phyloP scores from a whole-genome alignment of 2,329 filamentous ascomycete genomes.

The Claviceps sp. region DNA sequence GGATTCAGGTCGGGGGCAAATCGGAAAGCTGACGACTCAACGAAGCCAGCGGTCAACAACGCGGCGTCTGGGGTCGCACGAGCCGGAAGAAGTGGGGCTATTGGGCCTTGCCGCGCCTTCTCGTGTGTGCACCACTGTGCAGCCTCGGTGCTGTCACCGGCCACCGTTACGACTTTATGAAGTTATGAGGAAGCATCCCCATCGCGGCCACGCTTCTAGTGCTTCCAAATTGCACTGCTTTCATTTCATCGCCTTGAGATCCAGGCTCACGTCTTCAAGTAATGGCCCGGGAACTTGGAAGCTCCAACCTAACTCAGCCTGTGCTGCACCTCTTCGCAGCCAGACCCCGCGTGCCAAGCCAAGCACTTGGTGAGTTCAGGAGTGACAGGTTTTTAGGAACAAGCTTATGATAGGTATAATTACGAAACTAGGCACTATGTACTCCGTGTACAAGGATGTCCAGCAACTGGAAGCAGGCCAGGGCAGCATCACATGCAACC shows the following conservation, averaged over 20 bases:
- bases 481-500: no score
- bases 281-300: neutral
- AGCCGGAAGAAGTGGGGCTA: no score
- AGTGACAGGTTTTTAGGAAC: neutral
- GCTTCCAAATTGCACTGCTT: neutral
- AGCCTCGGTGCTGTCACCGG: no score
- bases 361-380: neutral
- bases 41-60: conserved; percentile 4
- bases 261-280: neutral
- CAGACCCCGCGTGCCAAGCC: neutral
- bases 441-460: no score
- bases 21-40: conserved; percentile 6
- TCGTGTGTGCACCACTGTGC: no score
- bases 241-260: neutral
- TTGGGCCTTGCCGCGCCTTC: no score
- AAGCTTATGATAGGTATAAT: neutral
- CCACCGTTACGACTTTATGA: no score
- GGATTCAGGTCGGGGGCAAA: neutral
- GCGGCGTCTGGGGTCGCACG: no score
- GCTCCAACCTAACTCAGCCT: neutral
- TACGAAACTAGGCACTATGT: no score
- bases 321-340: neutral
- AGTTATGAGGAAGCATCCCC: neutral
- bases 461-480: no score
- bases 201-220: neutral